Percentiles rank a stretch among this genome's conserved stretches.
These are phyloP conservation scores for Stachybotrys chartarum DNA, from an alignment of 2,329 filamentous ascomycete species.

Conservation along the genomic window DNA sequence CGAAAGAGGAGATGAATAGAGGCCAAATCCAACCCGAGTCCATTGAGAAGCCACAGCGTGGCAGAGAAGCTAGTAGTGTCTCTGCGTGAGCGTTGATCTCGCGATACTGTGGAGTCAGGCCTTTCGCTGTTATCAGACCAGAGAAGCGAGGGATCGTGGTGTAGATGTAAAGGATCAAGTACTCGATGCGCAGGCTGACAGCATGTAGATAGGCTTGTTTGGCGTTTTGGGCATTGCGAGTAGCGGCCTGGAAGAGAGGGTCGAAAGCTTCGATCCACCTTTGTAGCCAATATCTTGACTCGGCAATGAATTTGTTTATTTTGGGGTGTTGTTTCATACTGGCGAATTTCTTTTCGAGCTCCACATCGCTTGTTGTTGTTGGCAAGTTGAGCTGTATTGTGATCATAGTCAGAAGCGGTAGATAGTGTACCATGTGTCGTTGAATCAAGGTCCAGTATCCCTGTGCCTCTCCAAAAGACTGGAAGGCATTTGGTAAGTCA, in stretches of 20 bases:
- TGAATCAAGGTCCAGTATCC: constrained; percentile 31
- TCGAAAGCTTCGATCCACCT: constrained; percentile 31
- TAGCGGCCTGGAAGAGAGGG: constrained; percentile 22
- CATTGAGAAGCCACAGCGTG: constrained; percentile 34
- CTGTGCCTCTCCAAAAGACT: constrained; percentile 23
- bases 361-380: constrained; percentile 14
- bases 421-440: constrained; percentile 26
- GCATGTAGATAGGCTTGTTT: constrained; percentile 23
- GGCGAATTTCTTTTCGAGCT: constrained; percentile 21
- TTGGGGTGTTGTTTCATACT: constrained; percentile 20
- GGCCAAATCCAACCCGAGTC: constrained; percentile 39
- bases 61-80: constrained; percentile 25
- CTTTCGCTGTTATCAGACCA: constrained; percentile 24
- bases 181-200: constrained; percentile 34
- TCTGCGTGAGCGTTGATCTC: constrained; percentile 32
- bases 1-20: constrained; percentile 32
- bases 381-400: constrained; percentile 22
- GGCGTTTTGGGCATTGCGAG: constrained; percentile 14
- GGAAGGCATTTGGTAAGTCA: constrained; percentile 23
- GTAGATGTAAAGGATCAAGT: constrained; percentile 32
- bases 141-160: constrained; percentile 29
- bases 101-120: constrained; percentile 32
- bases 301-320: constrained; percentile 24
- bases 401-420: constrained; percentile 24
- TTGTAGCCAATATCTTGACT: constrained; percentile 29